A percentile compares a stretch with the other conserved stretches of the same genome.
These are phyloP conservation scores for Colletotrichum nymphaeae DNA, from an alignment of 2,329 filamentous ascomycete species.

Conservation along the genomic window DNA sequence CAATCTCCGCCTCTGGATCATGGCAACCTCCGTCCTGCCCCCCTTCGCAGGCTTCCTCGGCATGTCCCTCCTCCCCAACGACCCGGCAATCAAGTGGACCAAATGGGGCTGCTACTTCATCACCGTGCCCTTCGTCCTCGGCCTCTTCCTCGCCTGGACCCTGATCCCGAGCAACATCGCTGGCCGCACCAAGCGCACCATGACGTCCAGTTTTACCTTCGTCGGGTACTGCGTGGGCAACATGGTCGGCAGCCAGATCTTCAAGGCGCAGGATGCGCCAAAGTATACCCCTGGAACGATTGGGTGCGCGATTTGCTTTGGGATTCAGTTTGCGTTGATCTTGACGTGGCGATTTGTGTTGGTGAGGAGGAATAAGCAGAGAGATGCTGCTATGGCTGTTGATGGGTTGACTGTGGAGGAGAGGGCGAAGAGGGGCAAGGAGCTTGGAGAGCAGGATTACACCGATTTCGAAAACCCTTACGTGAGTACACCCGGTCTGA, in stretches of 20 bases:
- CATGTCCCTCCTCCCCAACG: conserved; percentile 48
- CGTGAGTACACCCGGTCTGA: conserved; percentile 34
- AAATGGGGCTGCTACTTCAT: conserved; percentile 52
- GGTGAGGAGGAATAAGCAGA: conserved; percentile 51
- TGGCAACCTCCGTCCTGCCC: conserved; percentile 49
- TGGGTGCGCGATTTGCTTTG: conserved; percentile 52
- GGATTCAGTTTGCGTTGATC: conserved; percentile 50
- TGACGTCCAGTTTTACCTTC: conserved; percentile 57
- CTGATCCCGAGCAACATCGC: conserved; percentile 56
- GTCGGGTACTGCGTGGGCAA: conserved; percentile 60
- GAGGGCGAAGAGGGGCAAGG: conserved; percentile 43
- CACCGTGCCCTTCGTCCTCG: conserved; percentile 44
- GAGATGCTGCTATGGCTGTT: conserved; percentile 42
- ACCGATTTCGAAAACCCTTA: conserved; percentile 53
- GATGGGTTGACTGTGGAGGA: conserved; percentile 49
- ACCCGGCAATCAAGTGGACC: conserved; percentile 47
- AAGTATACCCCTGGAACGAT: conserved; percentile 56
- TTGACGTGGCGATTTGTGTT: conserved; percentile 52
- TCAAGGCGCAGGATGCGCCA: conserved; percentile 54
- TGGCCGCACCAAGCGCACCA: conserved; percentile 58
- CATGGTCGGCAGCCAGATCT: conserved; percentile 59
- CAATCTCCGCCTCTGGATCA: conserved; percentile 50
- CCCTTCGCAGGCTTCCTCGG: conserved; percentile 50
- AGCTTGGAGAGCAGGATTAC: conserved; percentile 48
- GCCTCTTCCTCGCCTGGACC: conserved; percentile 31